Conservation (phyloP, 306 rosid genomes). For the Casuarina cunninghamiana region DNA sequence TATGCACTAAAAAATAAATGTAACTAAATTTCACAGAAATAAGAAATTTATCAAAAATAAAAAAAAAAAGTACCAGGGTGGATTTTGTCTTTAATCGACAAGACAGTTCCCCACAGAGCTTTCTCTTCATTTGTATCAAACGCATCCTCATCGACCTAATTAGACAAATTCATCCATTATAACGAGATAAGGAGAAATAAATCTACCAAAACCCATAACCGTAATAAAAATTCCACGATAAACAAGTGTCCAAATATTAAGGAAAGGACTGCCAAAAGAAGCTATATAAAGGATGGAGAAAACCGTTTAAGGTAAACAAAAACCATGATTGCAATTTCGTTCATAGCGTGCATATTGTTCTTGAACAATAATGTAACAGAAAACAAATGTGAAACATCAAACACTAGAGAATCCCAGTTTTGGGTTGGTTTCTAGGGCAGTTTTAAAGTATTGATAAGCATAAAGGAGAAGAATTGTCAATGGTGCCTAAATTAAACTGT, state of each 20-base stretch:
- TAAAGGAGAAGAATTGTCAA: neutral
- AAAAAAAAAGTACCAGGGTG: slow-evolving; percentile 48
- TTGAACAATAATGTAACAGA: neutral
- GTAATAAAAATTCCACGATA: neutral
- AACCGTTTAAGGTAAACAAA: neutral
- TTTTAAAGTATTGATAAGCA: neutral
- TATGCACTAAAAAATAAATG: neutral
- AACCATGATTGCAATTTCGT: neutral
- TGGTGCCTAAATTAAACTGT: neutral
- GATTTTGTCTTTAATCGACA: slow-evolving; percentile 52
- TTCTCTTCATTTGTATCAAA: slow-evolving; percentile 80
- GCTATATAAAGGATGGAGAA: neutral
- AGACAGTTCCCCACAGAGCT: slow-evolving; percentile 69
- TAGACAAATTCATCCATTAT: slow-evolving; percentile 13
- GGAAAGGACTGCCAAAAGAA: neutral
- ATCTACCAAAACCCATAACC: neutral
- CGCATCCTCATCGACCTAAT: slow-evolving; percentile 71
- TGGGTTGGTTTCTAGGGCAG: neutral
- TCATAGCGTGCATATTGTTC: neutral
- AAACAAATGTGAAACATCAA: neutral
- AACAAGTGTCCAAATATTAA: neutral
- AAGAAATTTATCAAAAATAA: slow-evolving; percentile 3
- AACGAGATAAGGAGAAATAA: neutral
- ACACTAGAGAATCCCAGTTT: neutral
- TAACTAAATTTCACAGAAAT: slow-evolving; percentile 1